Percentiles rank a stretch among this genome's conserved stretches.
Evolutionary conservation across 2,329 filamentous ascomycete genomes (phyloP).

Genomic region (Malbranchea cinnamomea): DNA sequence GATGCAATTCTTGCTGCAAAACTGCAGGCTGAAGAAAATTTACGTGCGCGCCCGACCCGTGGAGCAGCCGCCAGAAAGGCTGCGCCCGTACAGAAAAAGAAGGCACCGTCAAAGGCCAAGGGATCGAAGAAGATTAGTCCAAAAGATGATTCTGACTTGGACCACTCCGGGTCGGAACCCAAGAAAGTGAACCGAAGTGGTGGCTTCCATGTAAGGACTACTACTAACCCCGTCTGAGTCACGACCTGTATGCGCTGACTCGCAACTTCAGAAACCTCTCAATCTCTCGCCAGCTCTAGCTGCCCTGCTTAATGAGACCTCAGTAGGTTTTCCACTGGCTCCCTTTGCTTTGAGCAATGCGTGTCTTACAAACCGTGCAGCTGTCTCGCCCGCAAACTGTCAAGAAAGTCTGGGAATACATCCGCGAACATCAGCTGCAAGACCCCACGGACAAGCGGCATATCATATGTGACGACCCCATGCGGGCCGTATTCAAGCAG

Average conservation of each 20-base stretch:
- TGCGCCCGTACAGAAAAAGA: conserved; percentile 49
- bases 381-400: conserved; percentile 90
- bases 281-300: conserved; percentile 31
- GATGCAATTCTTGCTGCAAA: conserved; percentile 78
- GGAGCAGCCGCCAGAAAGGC: conserved; percentile 50
- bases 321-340: background rate
- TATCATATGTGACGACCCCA: conserved; percentile 79
- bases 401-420: conserved; percentile 91
- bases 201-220: conserved; percentile 60
- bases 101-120: conserved; percentile 34
- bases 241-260: background rate
- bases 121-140: conserved; percentile 55
- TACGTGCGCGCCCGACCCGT: conserved; percentile 57
- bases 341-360: conserved; percentile 8
- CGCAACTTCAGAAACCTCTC: conserved; percentile 27
- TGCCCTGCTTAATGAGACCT: conserved; percentile 28
- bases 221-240: conserved; percentile 1
- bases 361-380: conserved; percentile 37
- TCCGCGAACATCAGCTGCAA: conserved; percentile 76
- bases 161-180: conserved; percentile 43
- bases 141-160: conserved; percentile 67
- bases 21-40: conserved; percentile 85
- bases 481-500: conserved; percentile 85
- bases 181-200: conserved; percentile 60
- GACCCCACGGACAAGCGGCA: conserved; percentile 84